Evolutionary conservation across 352 stramenopile genomes (phyloP).

Genomic region (Pythium insidiosum): DNA sequence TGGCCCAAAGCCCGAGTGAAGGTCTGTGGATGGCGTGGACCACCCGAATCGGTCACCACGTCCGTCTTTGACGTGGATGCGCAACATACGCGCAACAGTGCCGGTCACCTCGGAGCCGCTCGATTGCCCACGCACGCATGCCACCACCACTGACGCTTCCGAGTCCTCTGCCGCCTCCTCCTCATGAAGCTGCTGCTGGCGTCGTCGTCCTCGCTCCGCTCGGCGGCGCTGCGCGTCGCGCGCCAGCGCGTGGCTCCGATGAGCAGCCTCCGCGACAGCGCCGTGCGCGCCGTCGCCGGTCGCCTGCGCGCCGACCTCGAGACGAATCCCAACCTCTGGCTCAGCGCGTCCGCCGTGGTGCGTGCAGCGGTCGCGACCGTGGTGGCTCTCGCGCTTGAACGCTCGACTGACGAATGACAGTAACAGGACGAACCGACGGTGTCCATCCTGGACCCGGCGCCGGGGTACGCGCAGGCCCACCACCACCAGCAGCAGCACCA

Average conservation of each 20-base stretch:
- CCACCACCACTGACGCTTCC: too few species aligned
- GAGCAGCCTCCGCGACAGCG: slow-evolving; percentile 56
- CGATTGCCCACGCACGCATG: too few species aligned
- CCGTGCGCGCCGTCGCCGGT: slow-evolving; percentile 43
- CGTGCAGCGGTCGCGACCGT: slow-evolving; percentile 10
- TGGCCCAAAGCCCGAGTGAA: not conserved
- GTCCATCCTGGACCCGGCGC: slow-evolving; percentile 71
- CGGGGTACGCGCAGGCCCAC: slow-evolving; percentile 41
- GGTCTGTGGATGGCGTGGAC: too few species aligned
- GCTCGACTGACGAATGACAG: too few species aligned
- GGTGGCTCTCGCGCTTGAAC: too few species aligned
- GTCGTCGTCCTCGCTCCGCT: too few species aligned
- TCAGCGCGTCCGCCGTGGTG: slow-evolving; percentile 70
- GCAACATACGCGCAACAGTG: slow-evolving; percentile 10
- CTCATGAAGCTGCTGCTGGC: slow-evolving; percentile 27
- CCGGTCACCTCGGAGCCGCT: too few species aligned
- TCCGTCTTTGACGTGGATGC: too few species aligned
- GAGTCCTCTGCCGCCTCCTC: not conserved
- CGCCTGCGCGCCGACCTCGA: slow-evolving; percentile 66
- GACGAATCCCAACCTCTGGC: slow-evolving; percentile 76
- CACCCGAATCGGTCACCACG: too few species aligned
- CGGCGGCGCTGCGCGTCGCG: too few species aligned
- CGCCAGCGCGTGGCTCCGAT: slow-evolving; percentile 16
- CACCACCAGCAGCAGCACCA: slow-evolving; percentile 22
- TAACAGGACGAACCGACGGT: slow-evolving; percentile 78